These are phyloP conservation scores for Spergularia marina DNA, from an alignment of 148 eudicot species.

Conservation along the genomic window DNA sequence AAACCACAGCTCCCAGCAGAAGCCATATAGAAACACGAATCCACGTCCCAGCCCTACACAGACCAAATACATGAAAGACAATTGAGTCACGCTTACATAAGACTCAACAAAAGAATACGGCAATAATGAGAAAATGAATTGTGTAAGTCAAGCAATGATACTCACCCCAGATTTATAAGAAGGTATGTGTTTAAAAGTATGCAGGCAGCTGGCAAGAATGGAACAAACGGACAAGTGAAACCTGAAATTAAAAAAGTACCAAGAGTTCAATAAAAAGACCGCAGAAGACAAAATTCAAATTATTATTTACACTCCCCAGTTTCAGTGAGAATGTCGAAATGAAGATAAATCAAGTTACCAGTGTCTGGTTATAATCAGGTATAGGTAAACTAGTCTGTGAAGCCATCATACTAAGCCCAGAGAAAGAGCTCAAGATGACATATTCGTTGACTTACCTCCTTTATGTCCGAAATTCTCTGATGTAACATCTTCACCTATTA, in stretches of 20 bases:
- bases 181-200: conserved; percentile 64
- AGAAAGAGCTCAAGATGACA: neutral
- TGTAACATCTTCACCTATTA: conserved; percentile 48
- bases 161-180: conserved; percentile 72
- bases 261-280: neutral
- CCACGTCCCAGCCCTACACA: conserved; percentile 50
- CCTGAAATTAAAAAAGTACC: conserved; percentile 39
- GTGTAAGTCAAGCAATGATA: conserved; percentile 6
- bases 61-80: conserved; percentile 8
- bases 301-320: neutral
- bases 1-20: conserved; percentile 44
- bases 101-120: neutral
- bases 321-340: neutral
- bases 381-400: neutral
- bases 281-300: neutral
- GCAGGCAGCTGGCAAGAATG: conserved; percentile 56
- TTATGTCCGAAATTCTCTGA: conserved; percentile 41
- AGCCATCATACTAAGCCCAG: neutral
- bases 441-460: conserved; percentile 44
- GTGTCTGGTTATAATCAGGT: neutral
- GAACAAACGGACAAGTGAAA: conserved; percentile 69
- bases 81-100: neutral
- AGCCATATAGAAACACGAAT: conserved; percentile 60
- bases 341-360: neutral
- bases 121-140: neutral